phyloP scores from a whole-genome alignment of 179 eudicot species.

The Beta macrorhiza region DNA sequence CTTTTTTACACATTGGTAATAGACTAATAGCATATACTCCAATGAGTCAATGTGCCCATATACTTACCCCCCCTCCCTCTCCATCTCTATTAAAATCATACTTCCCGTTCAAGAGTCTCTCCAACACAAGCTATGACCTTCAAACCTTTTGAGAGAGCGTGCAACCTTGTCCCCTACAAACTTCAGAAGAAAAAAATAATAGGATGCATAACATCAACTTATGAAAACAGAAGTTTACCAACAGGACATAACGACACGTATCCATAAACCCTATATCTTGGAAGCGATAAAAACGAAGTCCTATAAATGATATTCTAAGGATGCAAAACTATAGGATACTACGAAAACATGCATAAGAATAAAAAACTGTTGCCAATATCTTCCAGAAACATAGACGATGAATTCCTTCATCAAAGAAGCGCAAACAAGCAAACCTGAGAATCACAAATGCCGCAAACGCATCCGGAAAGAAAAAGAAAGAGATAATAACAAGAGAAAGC shows the following conservation, averaged over 20 bases:
- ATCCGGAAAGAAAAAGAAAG: background rate
- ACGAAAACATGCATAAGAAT: background rate
- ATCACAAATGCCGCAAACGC: background rate
- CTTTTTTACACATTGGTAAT: no score
- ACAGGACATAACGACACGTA: background rate
- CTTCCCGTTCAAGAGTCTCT: slow-evolving; percentile 91
- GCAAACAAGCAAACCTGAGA: background rate
- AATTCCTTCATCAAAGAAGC: background rate
- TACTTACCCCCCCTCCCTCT: no score
- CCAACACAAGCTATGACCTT: slow-evolving; percentile 98
- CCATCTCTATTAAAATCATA: no score
- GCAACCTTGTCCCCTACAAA: slow-evolving; percentile 95
- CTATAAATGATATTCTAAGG: background rate
- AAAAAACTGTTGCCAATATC: background rate
- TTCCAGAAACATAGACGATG: background rate
- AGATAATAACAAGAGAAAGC: background rate
- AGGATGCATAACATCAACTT: background rate
- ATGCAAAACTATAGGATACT: background rate
- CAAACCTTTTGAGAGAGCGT: slow-evolving; percentile 85
- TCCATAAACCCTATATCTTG: background rate
- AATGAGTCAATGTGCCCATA: no score
- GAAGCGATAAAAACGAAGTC: background rate
- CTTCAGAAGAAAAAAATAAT: slow-evolving; percentile 39
- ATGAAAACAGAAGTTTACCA: slow-evolving; percentile 8
- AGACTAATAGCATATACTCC: no score